Evolutionary conservation across 495 filamentous ascomycete species (phyloP).

Genomic region (Lasiosphaeria hispida): DNA sequence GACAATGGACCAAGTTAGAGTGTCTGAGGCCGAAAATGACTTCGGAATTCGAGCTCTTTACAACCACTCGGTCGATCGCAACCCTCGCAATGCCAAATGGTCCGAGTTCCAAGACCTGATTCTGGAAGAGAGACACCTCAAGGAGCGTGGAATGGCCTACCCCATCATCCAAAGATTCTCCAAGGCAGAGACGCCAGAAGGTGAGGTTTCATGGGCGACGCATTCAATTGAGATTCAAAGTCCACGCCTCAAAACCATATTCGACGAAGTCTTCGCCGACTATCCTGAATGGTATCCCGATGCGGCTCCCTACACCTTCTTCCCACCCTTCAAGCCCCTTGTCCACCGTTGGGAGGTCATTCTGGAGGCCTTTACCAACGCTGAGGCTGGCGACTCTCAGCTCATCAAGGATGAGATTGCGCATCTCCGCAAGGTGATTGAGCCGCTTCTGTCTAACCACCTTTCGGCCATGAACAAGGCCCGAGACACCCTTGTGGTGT

Average conservation of each 20-base stretch:
- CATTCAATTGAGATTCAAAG: slow-evolving; percentile 21
- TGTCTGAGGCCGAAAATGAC: too few relatives aligned
- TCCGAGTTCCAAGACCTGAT: slow-evolving; percentile 16
- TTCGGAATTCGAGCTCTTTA: slow-evolving; percentile 10
- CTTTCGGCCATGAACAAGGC: slow-evolving; percentile 39
- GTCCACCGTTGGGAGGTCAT: slow-evolving; percentile 58
- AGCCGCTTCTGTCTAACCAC: slow-evolving; percentile 43
- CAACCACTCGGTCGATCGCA: slow-evolving; percentile 1
- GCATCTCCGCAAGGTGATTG: slow-evolving; percentile 52
- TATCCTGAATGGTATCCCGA: slow-evolving; percentile 55
- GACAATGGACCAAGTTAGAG: too few relatives aligned
- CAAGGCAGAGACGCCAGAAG: background rate
- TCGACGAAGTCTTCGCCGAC: slow-evolving; percentile 46
- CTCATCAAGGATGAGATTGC: slow-evolving; percentile 50
- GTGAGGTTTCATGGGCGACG: slow-evolving; percentile 19
- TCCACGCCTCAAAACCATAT: slow-evolving; percentile 31
- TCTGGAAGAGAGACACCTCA: slow-evolving; percentile 16
- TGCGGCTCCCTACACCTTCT: slow-evolving; percentile 53
- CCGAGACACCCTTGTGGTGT: slow-evolving; percentile 16
- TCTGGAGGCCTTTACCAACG: slow-evolving; percentile 27
- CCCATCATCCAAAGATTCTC: slow-evolving; percentile 22
- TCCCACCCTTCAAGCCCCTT: slow-evolving; percentile 51
- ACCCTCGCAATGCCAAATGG: slow-evolving; percentile 15
- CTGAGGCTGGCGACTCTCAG: slow-evolving; percentile 31
- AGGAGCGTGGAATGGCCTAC: slow-evolving; percentile 6